Conservation (phyloP, 148 eudicot species). For the Nepenthes mirabilis region DNA sequence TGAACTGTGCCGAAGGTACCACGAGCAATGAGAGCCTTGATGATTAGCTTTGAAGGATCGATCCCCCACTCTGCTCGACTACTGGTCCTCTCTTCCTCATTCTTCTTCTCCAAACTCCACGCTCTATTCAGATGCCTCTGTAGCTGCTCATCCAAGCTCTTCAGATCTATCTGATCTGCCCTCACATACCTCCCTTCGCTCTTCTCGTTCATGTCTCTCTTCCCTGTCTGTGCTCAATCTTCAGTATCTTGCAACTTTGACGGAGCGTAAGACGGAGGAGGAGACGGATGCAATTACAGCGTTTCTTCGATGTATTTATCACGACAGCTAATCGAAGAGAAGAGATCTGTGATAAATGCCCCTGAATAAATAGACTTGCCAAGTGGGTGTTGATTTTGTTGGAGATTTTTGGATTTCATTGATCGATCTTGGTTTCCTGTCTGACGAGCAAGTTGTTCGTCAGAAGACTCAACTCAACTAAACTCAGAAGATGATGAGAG, state of each 20-base stretch:
- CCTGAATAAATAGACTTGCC: constrained; percentile 4
- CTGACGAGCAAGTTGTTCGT: too few species aligned
- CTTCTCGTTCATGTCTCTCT: constrained; percentile 22
- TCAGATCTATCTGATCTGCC: constrained; percentile 91
- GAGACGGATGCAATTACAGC: too few species aligned
- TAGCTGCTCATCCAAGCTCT: constrained; percentile 80
- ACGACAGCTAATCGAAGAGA: neutral
- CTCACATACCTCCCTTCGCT: constrained; percentile 56
- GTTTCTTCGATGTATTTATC: neutral
- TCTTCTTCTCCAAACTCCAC: constrained; percentile 44
- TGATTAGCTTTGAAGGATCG: constrained; percentile 65
- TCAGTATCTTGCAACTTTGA: neutral
- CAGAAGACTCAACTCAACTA: too few species aligned
- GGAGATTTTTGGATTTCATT: neutral
- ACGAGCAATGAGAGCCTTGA: constrained; percentile 73
- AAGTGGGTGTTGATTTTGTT: constrained; percentile 5
- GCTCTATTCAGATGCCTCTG: constrained; percentile 60
- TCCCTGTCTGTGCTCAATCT: neutral
- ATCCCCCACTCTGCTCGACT: constrained; percentile 56
- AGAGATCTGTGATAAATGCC: too few species aligned
- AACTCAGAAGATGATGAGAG: too few species aligned
- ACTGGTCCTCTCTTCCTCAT: constrained; percentile 9
- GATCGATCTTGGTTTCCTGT: too few species aligned
- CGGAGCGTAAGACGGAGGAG: neutral
- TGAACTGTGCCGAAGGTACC: constrained; percentile 94